A percentile compares a stretch with the other conserved stretches of the same genome.
phyloP scores from a whole-genome alignment of 306 rosid genomes.

The Argentina anserina region DNA sequence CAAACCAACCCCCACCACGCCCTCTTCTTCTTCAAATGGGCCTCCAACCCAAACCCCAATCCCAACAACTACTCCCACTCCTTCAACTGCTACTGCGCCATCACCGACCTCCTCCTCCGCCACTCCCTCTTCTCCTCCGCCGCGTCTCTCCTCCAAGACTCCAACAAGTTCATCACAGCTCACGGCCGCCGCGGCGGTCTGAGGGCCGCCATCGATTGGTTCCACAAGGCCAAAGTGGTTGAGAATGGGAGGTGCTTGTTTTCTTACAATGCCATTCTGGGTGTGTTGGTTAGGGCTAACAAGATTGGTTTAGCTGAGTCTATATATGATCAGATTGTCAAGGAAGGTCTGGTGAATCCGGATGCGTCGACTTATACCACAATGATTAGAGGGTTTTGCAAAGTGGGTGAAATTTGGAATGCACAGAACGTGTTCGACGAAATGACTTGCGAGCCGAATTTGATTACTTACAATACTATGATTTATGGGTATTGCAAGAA shows the following conservation, averaged over 20 bases:
- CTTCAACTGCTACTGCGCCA: slow-evolving; percentile 23
- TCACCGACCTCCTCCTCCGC: slow-evolving; percentile 33
- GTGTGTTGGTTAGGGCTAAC: slow-evolving; percentile 44
- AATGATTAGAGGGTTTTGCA: slow-evolving; percentile 46
- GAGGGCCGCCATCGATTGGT: slow-evolving; percentile 52
- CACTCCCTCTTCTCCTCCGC: slow-evolving; percentile 53
- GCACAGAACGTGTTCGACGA: slow-evolving; percentile 51
- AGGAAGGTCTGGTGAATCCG: slow-evolving; percentile 29
- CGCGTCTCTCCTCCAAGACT: slow-evolving; percentile 31
- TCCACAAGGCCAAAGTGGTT: slow-evolving; percentile 35
- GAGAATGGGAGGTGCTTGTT: slow-evolving; percentile 27
- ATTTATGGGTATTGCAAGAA: slow-evolving; percentile 40
- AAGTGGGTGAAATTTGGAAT: slow-evolving; percentile 36
- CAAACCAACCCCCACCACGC: slow-evolving; percentile 25
- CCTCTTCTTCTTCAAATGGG: slow-evolving; percentile 36
- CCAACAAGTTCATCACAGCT: slow-evolving; percentile 38
- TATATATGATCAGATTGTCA: slow-evolving; percentile 36
- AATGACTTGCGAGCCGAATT: slow-evolving; percentile 46
- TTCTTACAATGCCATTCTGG: slow-evolving; percentile 42
- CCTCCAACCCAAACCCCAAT: slow-evolving; percentile 24
- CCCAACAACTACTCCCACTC: slow-evolving; percentile 27
- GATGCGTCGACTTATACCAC: slow-evolving; percentile 42
- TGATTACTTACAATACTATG: slow-evolving; percentile 42
- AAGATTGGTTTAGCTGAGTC: slow-evolving; percentile 36
- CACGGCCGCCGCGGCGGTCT: slow-evolving; percentile 36